phyloP scores from a whole-genome alignment of 257 asterid species.

The Penstemon barbatus region DNA sequence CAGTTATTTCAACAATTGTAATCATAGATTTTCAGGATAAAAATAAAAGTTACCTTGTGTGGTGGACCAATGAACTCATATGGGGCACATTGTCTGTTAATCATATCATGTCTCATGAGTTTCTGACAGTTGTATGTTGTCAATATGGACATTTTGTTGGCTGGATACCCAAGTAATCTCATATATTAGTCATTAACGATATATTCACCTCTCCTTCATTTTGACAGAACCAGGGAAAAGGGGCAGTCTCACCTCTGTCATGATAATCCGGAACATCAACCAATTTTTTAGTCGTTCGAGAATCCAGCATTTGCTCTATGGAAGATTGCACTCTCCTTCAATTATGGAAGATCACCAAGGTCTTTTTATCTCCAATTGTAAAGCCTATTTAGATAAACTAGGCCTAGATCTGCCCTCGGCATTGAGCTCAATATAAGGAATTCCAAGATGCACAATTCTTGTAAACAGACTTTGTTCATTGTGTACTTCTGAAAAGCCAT shows the following conservation, averaged over 20 bases:
- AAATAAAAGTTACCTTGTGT: constrained; percentile 60
- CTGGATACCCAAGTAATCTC: constrained; percentile 97
- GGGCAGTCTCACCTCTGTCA: constrained; percentile 95
- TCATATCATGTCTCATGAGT: constrained; percentile 91
- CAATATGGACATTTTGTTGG: constrained; percentile 87
- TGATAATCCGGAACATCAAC: constrained; percentile 89
- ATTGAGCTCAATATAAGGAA: constrained; percentile 94
- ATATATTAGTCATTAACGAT: constrained; percentile 86
- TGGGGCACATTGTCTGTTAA: constrained; percentile 87
- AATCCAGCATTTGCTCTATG: constrained; percentile 88
- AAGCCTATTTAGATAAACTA: constrained; percentile 72
- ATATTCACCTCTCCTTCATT: constrained; percentile 99
- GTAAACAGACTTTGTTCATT: constrained; percentile 99
- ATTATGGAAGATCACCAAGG: constrained; percentile 89
- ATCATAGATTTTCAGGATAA: constrained; percentile 10
- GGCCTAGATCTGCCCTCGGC: constrained; percentile 99
- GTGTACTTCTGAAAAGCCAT: constrained; percentile 99
- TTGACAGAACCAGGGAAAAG: constrained; percentile 99
- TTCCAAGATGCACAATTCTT: constrained; percentile 91
- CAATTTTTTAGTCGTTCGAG: constrained; percentile 82
- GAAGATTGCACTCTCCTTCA: constrained; percentile 63
- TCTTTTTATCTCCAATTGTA: constrained; percentile 96
- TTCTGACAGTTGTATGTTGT: constrained; percentile 99
- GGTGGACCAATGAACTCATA: constrained; percentile 94
- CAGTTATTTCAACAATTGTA: constrained; percentile 12